Evolutionary conservation across 257 asterid genomes (phyloP), one percentile per base, ranked within the genome.

Genomic region (Salvia rosmarinus): DNA sequence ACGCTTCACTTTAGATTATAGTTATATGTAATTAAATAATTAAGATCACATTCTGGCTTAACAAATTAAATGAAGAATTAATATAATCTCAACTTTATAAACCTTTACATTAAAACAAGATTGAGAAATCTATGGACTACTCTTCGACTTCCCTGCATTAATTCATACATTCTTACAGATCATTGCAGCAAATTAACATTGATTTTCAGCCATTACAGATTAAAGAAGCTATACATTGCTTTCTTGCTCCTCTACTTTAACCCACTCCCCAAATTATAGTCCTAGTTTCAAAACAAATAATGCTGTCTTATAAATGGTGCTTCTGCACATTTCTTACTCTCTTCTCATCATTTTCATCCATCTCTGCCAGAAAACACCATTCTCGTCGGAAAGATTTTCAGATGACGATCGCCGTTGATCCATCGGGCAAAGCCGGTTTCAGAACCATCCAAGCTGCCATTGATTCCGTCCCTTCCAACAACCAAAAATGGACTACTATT

Each of bases 401-500:
- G n/a, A n/a, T n/a, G n/a, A n/a, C n/a, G n/a, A 37, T 61, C 34
- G 17, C 37, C 0, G 67, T 61, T 19, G 67, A 61, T 37, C 67
- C 32, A 0, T 61, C 50, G 5, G 67, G 67, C 4, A 9, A 12
- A 3, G 34, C 10, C 5, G 50, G 17, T 17, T 17, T 62, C 35
- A 20, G 12, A 11, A 37, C 51, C 51, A 62, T 62, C 67, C 67
- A 62, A 19, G 67, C 50, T 2, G 94, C 94, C 9, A 80, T 87
- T 49, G 54, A 87, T 75, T 63, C 77, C 16, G 72, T 89, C 30
- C 90, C 91, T 59, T 34, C 80, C 1, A 68, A 80, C 70, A 87
- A 85, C 79, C 21, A 25, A 2, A 8, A 73, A 0, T 89, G 93
- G 93, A 44, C 77, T 42, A 70, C 76, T 32, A 81, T 89, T 20